Percentiles rank a stretch among this genome's conserved stretches.
Conservation (phyloP, 2,329 filamentous ascomycete species). For the Botrytis fragariae region DNA sequence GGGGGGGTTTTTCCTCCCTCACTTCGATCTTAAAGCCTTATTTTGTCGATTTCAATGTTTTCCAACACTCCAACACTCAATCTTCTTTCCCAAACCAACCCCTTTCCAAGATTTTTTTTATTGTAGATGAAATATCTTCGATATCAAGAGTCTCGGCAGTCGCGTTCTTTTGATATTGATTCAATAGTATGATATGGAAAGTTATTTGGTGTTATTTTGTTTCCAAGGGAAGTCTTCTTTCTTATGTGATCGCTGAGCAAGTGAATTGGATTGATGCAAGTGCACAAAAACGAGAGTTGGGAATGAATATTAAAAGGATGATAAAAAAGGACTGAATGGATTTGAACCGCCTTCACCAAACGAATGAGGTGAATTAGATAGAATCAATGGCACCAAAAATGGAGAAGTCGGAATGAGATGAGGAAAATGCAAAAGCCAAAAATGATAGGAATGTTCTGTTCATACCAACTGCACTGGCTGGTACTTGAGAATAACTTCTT, state of each 20-base stretch:
- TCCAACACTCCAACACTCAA: constrained; percentile 3
- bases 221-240: not conserved
- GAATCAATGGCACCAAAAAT: constrained; percentile 16
- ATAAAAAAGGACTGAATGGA: not conserved
- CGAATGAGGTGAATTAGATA: constrained; percentile 53
- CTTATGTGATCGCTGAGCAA: constrained; percentile 11
- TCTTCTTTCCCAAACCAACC: not conserved
- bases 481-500: not conserved
- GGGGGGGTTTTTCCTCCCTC: constrained; percentile 23
- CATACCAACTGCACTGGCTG: constrained; percentile 13
- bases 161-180: not conserved
- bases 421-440: not conserved
- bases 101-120: not conserved
- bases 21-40: constrained; percentile 24
- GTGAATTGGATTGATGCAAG: constrained; percentile 8
- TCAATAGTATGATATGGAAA: not conserved
- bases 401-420: constrained; percentile 1
- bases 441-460: constrained; percentile 18
- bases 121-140: not conserved
- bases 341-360: constrained; percentile 37
- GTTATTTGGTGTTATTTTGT: not conserved
- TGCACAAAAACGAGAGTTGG: constrained; percentile 12
- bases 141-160: not conserved
- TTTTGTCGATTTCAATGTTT: constrained; percentile 24
- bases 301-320: constrained; percentile 2